These are phyloP conservation scores for Argentina anserina DNA, from an alignment of 306 rosid species.

Conservation along the genomic window DNA sequence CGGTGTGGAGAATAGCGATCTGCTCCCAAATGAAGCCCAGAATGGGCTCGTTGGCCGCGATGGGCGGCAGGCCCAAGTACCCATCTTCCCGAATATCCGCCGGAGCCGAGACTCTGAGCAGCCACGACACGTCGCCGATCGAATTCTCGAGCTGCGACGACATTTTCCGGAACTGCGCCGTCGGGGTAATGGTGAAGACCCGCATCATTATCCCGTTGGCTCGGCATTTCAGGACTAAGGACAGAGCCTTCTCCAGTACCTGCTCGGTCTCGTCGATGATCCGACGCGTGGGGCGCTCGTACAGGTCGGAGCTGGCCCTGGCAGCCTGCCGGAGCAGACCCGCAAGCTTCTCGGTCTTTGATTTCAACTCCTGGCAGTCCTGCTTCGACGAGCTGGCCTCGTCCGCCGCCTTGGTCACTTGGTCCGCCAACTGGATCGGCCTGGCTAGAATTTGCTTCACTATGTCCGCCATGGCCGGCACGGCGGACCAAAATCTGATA, in stretches of 20 bases:
- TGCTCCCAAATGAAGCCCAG: constrained; percentile 82
- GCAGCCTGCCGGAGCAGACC: constrained; percentile 85
- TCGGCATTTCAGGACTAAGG: constrained; percentile 57
- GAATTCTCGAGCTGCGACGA: constrained; percentile 66
- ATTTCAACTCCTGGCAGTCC: constrained; percentile 62
- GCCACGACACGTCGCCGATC: constrained; percentile 83
- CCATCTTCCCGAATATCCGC: constrained; percentile 54
- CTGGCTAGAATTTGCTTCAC: constrained; percentile 64
- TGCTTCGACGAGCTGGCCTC: constrained; percentile 64
- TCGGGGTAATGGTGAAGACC: constrained; percentile 66
- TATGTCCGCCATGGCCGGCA: constrained; percentile 63
- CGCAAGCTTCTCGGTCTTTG: constrained; percentile 75
- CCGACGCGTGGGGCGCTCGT: constrained; percentile 79
- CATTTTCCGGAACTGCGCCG: constrained; percentile 71
- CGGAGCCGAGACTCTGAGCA: constrained; percentile 80
- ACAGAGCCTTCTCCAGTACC: constrained; percentile 58
- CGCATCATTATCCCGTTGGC: constrained; percentile 73
- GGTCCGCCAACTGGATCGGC: constrained; percentile 85
- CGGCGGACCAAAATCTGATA: constrained; percentile 23
- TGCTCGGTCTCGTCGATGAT: constrained; percentile 79
- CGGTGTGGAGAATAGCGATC: constrained; percentile 61
- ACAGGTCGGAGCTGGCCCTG: constrained; percentile 78
- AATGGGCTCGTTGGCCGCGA: constrained; percentile 83
- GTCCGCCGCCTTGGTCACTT: constrained; percentile 63
- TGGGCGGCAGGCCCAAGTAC: constrained; percentile 74